Conservation (phyloP, 805 yeast genomes). For the Hanseniaspora jakobsenii region DNA sequence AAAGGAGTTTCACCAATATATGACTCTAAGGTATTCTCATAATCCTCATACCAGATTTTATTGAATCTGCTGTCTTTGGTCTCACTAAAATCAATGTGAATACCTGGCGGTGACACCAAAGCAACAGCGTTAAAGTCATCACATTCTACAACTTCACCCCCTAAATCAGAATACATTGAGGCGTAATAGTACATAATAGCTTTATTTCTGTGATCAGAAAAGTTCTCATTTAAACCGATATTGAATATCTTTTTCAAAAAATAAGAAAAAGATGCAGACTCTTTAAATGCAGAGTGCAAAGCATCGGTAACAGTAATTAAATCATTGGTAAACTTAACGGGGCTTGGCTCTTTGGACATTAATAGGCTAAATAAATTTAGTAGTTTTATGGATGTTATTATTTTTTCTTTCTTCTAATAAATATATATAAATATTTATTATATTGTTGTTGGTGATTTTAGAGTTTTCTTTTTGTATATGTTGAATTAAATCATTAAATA, state of each 20-base stretch:
- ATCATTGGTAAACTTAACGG: conserved; percentile 20
- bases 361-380: background rate
- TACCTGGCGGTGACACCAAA: conserved; percentile 24
- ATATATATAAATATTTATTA: too few species aligned
- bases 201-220: conserved; percentile 22
- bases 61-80: conserved; percentile 26
- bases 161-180: conserved; percentile 23
- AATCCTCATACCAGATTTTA: conserved; percentile 23
- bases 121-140: conserved; percentile 28
- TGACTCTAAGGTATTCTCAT: conserved; percentile 14
- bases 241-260: conserved; percentile 25
- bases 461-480: too few species aligned
- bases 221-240: conserved; percentile 20
- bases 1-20: conserved; percentile 22
- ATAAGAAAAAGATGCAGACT: conserved; percentile 24
- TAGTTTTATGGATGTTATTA: too few species aligned
- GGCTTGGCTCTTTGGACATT: conserved; percentile 15
- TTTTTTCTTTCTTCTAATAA: background rate
- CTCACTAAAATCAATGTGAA: conserved; percentile 20
- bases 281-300: conserved; percentile 24
- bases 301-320: conserved; percentile 23
- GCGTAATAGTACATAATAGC: conserved; percentile 23
- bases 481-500: too few species aligned
- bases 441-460: too few species aligned
- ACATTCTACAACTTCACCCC: conserved; percentile 27